Evolutionary conservation across 2,329 filamentous ascomycete genomes (phyloP), one percentile per base, ranked within the genome.

Genomic region (Fusarium heterosporum): DNA sequence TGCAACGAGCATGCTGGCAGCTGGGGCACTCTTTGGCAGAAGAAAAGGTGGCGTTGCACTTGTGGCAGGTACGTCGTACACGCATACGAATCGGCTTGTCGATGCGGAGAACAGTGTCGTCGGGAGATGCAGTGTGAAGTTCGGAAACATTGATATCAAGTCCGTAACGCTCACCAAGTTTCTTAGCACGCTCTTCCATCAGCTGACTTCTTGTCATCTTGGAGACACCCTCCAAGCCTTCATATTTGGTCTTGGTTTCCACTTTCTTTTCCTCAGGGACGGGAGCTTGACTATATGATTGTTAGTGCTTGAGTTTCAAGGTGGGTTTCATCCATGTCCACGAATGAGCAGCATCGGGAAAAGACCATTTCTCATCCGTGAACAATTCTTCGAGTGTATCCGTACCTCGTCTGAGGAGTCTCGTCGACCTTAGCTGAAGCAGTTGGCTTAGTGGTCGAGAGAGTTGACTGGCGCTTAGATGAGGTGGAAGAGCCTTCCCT

Each of bases 1-100:
- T 90, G 85, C 94, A 97, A 69, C 92, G 88, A 45, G 83, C 82
- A 79, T 97, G 94, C 70, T 91, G 85, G 81, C 94, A 97, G 69
- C 87, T 87, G 67, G 84, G 78, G 78, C 94, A 97, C 61, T 90
- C 83, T 79, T 90, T 93, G 72, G 90, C 87, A 19, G 85, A 78
- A 55, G 90, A 89, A 76, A 95, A 97, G 25, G 86, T 86, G 14
- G 90, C 87, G 59, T 89, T 86, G 81, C 94, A 97, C 69, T 87
- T 85, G 79, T 97, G 94, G 78, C 94, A 97, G 65, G 86, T 89
- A 69, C 90, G 87, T 76, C 92, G 90, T 52, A 93, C 87, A 53
- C 91, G 88, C 86, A 94, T 91, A 59, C 90, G 88, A 68, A 93
- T 91, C 13, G 90, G 86, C 81, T 92, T 93, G 76, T 93, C 89